Evolutionary conservation across 2,329 filamentous ascomycete species (phyloP).

Genomic region (Talaromyces marneffei): DNA sequence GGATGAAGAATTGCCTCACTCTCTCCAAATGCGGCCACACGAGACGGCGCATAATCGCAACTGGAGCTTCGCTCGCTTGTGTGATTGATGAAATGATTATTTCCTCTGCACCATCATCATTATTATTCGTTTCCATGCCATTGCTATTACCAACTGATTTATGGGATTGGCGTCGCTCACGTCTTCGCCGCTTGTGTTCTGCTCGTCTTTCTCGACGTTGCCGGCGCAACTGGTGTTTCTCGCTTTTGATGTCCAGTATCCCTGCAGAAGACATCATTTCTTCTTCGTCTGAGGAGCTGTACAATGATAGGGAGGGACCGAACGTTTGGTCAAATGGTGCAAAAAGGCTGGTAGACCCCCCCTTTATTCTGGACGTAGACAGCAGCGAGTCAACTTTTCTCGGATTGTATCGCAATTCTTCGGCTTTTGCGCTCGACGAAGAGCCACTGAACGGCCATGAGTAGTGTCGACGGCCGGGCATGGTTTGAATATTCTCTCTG

Average conservation of each 20-base stretch:
- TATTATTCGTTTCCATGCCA: background rate
- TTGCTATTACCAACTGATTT: background rate
- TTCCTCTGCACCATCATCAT: background rate
- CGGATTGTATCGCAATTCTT: background rate
- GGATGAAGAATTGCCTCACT: constrained; percentile 25
- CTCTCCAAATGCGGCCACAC: constrained; percentile 29
- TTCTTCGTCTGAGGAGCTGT: constrained; percentile 15
- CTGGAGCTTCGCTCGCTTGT: constrained; percentile 15
- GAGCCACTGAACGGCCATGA: constrained; percentile 34
- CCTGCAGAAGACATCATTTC: constrained; percentile 31
- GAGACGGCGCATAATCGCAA: constrained; percentile 21
- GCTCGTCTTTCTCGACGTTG: background rate
- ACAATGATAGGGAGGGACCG: background rate
- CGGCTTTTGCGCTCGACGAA: constrained; percentile 17
- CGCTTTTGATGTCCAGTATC: constrained; percentile 22
- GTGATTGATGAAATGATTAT: constrained; percentile 17
- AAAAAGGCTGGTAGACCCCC: background rate
- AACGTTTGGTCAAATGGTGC: background rate
- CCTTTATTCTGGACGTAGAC: background rate
- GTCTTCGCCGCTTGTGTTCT: background rate
- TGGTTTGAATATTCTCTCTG: background rate
- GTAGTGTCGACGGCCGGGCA: constrained; percentile 27
- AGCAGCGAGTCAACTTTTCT: background rate
- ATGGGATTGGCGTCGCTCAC: background rate
- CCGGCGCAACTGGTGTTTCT: background rate